Percentiles rank a stretch among this genome's conserved stretches.
Conservation (phyloP, 345 rosid species). For the Moringa oleifera region DNA sequence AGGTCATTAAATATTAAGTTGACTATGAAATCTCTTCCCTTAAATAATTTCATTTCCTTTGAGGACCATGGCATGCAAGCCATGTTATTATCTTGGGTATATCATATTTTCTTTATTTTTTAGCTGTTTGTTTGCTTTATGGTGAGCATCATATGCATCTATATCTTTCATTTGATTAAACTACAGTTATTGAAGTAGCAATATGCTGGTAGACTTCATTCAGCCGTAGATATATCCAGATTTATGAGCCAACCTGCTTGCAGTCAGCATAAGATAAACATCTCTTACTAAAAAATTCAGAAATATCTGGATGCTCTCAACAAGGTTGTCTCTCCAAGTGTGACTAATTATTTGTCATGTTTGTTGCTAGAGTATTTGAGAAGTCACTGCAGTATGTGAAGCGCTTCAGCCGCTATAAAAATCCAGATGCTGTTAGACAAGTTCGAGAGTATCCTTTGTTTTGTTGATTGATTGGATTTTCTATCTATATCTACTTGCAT, state of each 20-base stretch:
- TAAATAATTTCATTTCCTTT: too few relatives aligned
- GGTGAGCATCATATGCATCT: background rate
- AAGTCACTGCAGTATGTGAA: conserved; percentile 97
- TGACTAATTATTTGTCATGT: conserved; percentile 8
- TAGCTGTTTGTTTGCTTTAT: background rate
- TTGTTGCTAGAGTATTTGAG: conserved; percentile 78
- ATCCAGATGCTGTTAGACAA: conserved; percentile 98
- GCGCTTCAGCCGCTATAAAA: conserved; percentile 95
- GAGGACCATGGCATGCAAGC: too few relatives aligned
- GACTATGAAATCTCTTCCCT: too few relatives aligned
- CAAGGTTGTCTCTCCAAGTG: background rate
- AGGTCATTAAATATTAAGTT: too few relatives aligned
- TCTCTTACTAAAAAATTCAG: background rate
- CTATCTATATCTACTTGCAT: background rate
- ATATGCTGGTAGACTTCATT: background rate
- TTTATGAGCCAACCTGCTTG: background rate
- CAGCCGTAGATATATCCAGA: background rate
- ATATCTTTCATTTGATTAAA: too few relatives aligned
- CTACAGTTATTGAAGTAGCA: background rate
- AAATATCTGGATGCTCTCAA: background rate
- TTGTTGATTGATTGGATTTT: background rate
- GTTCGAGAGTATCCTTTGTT: conserved; percentile 89
- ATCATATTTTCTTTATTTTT: too few relatives aligned
- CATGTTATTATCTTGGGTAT: too few relatives aligned
- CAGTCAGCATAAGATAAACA: background rate